Evolutionary conservation across 179 eudicot species (phyloP).

Genomic region (Beta corolliflora): DNA sequence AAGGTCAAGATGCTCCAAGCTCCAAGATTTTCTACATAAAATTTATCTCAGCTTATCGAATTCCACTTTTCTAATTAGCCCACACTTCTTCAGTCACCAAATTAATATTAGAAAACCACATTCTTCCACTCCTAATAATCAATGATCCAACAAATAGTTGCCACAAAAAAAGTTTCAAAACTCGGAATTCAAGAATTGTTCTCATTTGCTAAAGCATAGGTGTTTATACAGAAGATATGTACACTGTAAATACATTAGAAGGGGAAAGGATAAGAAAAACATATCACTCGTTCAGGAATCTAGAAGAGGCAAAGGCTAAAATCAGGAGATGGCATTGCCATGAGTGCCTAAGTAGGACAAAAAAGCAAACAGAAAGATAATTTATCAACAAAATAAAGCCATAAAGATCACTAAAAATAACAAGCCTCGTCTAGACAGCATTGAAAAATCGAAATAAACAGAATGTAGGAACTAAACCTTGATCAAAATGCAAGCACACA

Average conservation of each 20-base stretch:
- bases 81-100: no score
- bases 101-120: background rate
- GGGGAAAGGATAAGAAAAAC: background rate
- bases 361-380: constrained; percentile 4
- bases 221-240: background rate
- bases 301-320: constrained; percentile 93
- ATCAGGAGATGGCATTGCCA: constrained; percentile 98
- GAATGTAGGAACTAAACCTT: constrained; percentile 51
- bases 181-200: background rate
- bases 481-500: constrained; percentile 80
- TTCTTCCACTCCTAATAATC: background rate
- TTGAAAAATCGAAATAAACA: background rate
- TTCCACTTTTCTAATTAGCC: background rate
- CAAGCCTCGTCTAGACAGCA: background rate
- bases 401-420: background rate
- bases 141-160: background rate
- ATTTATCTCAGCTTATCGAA: background rate
- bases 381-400: background rate
- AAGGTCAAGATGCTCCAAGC: background rate
- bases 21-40: background rate
- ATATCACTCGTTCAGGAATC: constrained; percentile 97
- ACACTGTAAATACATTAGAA: background rate
- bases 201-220: background rate
- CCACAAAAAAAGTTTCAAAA: background rate
- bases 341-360: constrained; percentile 66